These are phyloP conservation scores for Gamsiella multidivaricata DNA, from an alignment of 192 early-diverging fungal species.

Conservation along the genomic window DNA sequence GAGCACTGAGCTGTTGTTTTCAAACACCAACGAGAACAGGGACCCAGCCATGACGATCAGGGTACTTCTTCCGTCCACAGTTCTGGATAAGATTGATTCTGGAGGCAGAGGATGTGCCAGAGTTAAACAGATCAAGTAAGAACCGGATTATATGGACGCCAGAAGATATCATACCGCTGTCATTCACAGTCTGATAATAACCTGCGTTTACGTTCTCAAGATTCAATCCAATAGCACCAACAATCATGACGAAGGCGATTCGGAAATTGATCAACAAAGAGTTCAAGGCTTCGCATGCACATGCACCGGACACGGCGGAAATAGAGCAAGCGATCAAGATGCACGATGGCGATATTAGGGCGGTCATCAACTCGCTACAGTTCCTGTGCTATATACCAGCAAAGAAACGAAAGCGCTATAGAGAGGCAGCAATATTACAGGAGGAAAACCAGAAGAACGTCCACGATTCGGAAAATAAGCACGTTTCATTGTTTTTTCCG, in stretches of 20 bases:
- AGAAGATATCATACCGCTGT: too few species aligned
- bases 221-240: conserved; percentile 73
- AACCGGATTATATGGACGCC: not conserved
- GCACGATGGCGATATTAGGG: conserved; percentile 68
- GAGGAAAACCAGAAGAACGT: conserved; percentile 24
- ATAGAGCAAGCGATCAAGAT: conserved; percentile 58
- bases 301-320: conserved; percentile 21
- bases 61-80: conserved; percentile 22
- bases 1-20: conserved; percentile 44
- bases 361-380: conserved; percentile 70
- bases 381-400: conserved; percentile 31
- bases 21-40: conserved; percentile 23
- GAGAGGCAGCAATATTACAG: conserved; percentile 4
- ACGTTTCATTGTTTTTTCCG: not conserved
- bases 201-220: conserved; percentile 15
- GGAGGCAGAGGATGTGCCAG: conserved; percentile 11
- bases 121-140: conserved; percentile 51
- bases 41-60: conserved; percentile 32
- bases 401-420: conserved; percentile 11
- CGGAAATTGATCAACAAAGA: conserved; percentile 54
- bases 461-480: conserved; percentile 20
- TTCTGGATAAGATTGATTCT: conserved; percentile 36
- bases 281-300: conserved; percentile 11
- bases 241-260: conserved; percentile 69
- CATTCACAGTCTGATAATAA: not conserved